phyloP scores from a whole-genome alignment of 140 eudicot genomes.

The Bidens hawaiensis region DNA sequence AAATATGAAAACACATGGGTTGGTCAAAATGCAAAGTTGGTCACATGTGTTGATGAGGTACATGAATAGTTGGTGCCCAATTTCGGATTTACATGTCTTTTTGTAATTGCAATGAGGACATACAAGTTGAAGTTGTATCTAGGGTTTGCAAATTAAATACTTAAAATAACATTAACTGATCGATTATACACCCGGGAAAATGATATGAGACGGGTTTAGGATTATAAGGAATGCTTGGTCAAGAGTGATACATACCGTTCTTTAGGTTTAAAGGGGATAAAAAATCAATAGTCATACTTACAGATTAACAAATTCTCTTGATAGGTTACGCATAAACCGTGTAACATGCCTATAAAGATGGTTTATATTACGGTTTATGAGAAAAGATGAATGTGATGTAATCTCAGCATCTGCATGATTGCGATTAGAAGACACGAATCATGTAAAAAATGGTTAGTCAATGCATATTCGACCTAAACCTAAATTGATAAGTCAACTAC shows the following conservation, averaged over 20 bases:
- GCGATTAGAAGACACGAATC: no score
- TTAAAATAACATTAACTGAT: no score
- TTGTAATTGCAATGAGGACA: no score
- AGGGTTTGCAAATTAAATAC: no score
- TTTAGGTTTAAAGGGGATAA: neutral
- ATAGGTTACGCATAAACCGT: neutral
- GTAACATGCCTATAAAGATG: neutral
- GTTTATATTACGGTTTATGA: no score
- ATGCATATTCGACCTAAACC: no score
- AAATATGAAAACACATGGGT: conserved; percentile 26
- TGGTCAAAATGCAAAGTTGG: conserved; percentile 31
- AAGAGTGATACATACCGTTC: neutral
- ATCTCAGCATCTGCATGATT: no score
- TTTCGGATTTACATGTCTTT: neutral
- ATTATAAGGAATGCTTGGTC: neutral
- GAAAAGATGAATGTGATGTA: no score
- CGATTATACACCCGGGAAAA: neutral
- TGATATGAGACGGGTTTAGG: neutral
- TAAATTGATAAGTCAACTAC: no score
- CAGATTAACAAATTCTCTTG: neutral
- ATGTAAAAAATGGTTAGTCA: no score
- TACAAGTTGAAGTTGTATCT: no score
- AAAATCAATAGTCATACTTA: neutral
- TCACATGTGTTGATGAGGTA: no score
- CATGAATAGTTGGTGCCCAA: conserved; percentile 11